phyloP scores from a whole-genome alignment of 1,284 basidiomycete genomes.

The Sanguinoderma infundibulare region DNA sequence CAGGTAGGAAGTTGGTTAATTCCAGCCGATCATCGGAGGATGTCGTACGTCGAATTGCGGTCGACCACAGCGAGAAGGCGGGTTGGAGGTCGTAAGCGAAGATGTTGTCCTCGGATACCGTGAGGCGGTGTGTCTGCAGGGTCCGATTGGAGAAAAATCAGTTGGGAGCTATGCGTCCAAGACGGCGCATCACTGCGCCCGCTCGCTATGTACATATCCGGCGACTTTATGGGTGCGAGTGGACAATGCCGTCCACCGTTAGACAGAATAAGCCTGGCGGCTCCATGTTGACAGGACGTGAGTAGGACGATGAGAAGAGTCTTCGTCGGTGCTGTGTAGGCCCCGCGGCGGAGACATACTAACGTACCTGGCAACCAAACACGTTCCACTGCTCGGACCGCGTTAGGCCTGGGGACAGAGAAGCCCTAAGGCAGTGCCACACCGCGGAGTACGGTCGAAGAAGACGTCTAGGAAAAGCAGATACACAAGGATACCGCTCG shows the following conservation, averaged over 20 bases:
- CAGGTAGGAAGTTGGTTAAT: background rate
- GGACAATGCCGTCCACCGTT: background rate
- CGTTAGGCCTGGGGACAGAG: background rate
- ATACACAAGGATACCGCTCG: background rate
- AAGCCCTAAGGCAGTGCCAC: background rate
- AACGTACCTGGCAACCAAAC: slow-evolving; percentile 1
- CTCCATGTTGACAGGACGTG: background rate
- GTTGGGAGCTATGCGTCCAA: slow-evolving; percentile 7
- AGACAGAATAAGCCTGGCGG: background rate
- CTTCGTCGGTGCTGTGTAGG: background rate
- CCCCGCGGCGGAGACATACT: background rate
- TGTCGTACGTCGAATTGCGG: background rate
- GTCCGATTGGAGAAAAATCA: slow-evolving; percentile 3
- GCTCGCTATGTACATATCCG: background rate
- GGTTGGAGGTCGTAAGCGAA: background rate
- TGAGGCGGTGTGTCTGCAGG: background rate
- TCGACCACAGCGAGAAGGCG: slow-evolving; percentile 1
- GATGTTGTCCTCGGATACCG: background rate
- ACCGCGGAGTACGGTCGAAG: background rate
- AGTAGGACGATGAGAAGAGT: background rate
- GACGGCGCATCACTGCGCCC: slow-evolving; percentile 5
- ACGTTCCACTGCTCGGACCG: background rate
- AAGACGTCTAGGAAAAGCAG: background rate
- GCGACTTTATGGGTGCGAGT: background rate
- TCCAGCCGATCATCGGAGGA: slow-evolving; percentile 11